Evolutionary conservation across 78 protist genomes (phyloP).

Genomic region (Polysphondylium violaceum): DNA sequence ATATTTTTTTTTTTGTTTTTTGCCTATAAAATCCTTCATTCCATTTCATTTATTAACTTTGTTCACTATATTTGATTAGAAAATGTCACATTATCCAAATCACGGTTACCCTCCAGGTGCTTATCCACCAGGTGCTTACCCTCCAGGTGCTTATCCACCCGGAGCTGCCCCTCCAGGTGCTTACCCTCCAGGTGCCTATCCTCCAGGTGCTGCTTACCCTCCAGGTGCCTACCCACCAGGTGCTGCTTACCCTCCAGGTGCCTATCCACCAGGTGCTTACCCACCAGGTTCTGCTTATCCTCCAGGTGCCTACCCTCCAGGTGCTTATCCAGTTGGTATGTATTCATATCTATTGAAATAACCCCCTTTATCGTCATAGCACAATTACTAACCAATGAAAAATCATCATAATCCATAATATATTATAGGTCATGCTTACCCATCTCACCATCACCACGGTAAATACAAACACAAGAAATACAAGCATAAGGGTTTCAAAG

Average conservation of each 20-base stretch:
- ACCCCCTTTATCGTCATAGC: too few species aligned
- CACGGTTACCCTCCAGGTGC: neutral
- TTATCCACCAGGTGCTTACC: slow-evolving; percentile 63
- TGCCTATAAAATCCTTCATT: neutral
- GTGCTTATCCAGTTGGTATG: slow-evolving; percentile 16
- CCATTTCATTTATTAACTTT: neutral
- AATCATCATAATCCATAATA: too few species aligned
- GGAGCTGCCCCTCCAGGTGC: slow-evolving; percentile 36
- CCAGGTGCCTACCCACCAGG: slow-evolving; percentile 75
- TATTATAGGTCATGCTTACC: too few species aligned
- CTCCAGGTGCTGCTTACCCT: slow-evolving; percentile 39
- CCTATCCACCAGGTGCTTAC: slow-evolving; percentile 44
- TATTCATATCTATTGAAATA: too few species aligned
- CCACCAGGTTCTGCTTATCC: slow-evolving; percentile 6
- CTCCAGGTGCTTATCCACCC: slow-evolving; percentile 74
- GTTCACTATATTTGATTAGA: neutral
- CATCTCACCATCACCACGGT: neutral
- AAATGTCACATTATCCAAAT: too few species aligned
- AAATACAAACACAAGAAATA: slow-evolving; percentile 3
- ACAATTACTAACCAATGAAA: too few species aligned
- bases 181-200: slow-evolving; percentile 16
- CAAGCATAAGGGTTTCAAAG: slow-evolving; percentile 66
- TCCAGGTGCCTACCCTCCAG: slow-evolving; percentile 54
- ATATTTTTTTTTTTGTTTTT: neutral
- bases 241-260: slow-evolving; percentile 28